Conservation (phyloP, 306 rosid species). For the Vigna angularis region DNA sequence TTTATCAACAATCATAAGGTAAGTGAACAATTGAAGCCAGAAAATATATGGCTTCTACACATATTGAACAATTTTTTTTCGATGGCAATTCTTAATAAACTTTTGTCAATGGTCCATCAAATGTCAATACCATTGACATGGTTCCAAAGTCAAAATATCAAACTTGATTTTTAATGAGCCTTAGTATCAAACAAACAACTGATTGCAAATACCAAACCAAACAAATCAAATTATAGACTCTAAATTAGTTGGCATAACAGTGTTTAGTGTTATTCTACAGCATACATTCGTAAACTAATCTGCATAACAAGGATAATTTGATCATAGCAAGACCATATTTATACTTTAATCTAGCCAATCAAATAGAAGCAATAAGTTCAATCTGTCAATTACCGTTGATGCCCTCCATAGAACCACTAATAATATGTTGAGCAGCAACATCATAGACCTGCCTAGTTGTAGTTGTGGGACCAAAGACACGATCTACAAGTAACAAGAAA, state of each 20-base stretch:
- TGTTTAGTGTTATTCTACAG: constrained; percentile 26
- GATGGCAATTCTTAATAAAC: background rate
- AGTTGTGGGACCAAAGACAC: constrained; percentile 30
- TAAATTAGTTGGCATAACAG: constrained; percentile 34
- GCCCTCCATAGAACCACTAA: constrained; percentile 28
- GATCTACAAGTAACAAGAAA: background rate
- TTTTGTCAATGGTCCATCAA: constrained; percentile 3
- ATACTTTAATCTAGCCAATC: background rate
- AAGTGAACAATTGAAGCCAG: constrained; percentile 36
- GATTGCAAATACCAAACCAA: constrained; percentile 20
- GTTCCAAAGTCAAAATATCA: background rate
- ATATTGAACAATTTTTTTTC: constrained; percentile 18
- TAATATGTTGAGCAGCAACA: constrained; percentile 33
- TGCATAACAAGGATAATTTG: constrained; percentile 19
- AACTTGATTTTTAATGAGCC: constrained; percentile 19
- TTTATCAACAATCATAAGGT: constrained; percentile 18
- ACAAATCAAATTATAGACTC: constrained; percentile 19
- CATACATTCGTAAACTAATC: constrained; percentile 14
- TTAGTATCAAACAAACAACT: constrained; percentile 4
- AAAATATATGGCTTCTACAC: constrained; percentile 15
- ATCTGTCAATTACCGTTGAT: constrained; percentile 20
- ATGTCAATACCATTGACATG: background rate
- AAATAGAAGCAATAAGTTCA: background rate
- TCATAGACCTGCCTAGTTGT: constrained; percentile 25
- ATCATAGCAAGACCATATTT: background rate